phyloP scores from a whole-genome alignment of 129 eudicot genomes.

The Sambucus nigra region DNA sequence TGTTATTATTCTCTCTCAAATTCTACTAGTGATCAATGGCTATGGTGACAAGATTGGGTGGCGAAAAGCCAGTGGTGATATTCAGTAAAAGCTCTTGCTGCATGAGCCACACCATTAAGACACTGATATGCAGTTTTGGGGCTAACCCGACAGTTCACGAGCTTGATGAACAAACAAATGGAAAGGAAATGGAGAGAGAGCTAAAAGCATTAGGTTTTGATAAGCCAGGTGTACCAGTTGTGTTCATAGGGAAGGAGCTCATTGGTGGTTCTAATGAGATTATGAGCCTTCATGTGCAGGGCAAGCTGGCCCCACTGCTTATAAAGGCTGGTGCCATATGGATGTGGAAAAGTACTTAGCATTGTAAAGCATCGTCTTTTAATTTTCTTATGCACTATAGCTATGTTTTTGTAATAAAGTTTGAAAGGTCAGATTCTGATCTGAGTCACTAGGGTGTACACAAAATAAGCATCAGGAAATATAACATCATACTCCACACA shows the following conservation, averaged over 20 bases:
- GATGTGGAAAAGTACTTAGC: constrained; percentile 21
- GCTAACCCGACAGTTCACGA: constrained; percentile 32
- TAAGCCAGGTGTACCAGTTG: constrained; percentile 21
- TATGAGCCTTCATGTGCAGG: constrained; percentile 69
- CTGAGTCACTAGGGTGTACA: no score
- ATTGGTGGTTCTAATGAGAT: constrained; percentile 44
- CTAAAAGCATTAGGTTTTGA: constrained; percentile 14
- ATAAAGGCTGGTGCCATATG: constrained; percentile 43
- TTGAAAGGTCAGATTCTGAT: no score
- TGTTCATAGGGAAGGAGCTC: constrained; percentile 25
- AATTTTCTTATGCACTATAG: no score
- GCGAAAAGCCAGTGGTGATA: constrained; percentile 25
- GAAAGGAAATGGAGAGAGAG: constrained; percentile 24
- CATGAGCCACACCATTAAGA: constrained; percentile 30
- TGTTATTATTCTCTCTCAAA: not conserved
- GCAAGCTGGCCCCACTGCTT: constrained; percentile 37
- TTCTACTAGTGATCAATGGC: constrained; percentile 9
- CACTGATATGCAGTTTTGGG: constrained; percentile 35
- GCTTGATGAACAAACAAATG: constrained; percentile 31
- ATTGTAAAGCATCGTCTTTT: no score
- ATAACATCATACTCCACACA: no score
- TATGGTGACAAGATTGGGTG: constrained; percentile 17
- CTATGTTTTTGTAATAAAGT: no score
- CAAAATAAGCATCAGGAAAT: no score
- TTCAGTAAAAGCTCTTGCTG: constrained; percentile 34